These are phyloP conservation scores for Lentithecium fluviatile DNA, from an alignment of 495 filamentous ascomycete genomes.

Conservation along the genomic window DNA sequence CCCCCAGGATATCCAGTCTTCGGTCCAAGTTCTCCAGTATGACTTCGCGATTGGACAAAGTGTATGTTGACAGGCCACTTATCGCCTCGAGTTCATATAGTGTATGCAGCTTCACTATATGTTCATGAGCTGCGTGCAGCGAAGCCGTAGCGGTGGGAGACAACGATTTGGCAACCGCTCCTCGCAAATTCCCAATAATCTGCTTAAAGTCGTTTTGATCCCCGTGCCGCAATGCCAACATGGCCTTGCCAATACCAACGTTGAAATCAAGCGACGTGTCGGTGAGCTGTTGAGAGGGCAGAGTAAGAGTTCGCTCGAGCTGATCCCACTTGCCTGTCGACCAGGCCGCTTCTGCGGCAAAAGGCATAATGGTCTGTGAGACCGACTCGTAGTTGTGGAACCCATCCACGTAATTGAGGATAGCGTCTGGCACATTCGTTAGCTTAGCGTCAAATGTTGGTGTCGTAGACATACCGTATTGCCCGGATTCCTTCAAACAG, in stretches of 20 bases:
- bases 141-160: slow-evolving; percentile 73
- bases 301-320: slow-evolving; percentile 65
- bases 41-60: slow-evolving; percentile 44
- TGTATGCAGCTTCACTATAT: slow-evolving; percentile 78
- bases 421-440: slow-evolving; percentile 58
- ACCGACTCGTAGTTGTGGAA: slow-evolving; percentile 57
- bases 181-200: slow-evolving; percentile 63
- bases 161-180: slow-evolving; percentile 68
- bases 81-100: slow-evolving; percentile 85
- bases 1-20: slow-evolving; percentile 79
- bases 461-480: slow-evolving; percentile 62
- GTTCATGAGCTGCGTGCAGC: slow-evolving; percentile 75
- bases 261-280: slow-evolving; percentile 72
- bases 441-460: slow-evolving; percentile 18
- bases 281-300: slow-evolving; percentile 44
- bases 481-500: slow-evolving; percentile 88
- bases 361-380: slow-evolving; percentile 64
- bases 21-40: slow-evolving; percentile 63
- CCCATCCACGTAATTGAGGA: slow-evolving; percentile 79
- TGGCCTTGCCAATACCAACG: slow-evolving; percentile 69
- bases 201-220: slow-evolving; percentile 55
- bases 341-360: slow-evolving; percentile 88
- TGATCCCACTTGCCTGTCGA: slow-evolving; percentile 77
- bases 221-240: slow-evolving; percentile 62
- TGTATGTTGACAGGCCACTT: slow-evolving; percentile 49